Evolutionary conservation across 106 monocot species (phyloP).

Genomic region (Dendrobium huoshanense): DNA sequence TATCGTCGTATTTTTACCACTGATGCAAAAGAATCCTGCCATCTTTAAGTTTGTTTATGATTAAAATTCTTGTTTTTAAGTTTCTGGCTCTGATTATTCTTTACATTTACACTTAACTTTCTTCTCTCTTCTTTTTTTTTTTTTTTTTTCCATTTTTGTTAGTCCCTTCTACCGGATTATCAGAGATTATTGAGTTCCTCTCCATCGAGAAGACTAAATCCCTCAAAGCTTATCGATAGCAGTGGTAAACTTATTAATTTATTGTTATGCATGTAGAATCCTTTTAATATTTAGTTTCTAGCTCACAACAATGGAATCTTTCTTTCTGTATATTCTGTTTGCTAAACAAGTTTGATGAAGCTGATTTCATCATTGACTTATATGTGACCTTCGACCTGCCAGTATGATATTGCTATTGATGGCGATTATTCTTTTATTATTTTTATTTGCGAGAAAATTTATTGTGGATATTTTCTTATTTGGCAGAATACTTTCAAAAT

Average conservation of each 20-base stretch:
- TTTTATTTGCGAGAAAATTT: not conserved
- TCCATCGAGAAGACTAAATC: slow-evolving; percentile 84
- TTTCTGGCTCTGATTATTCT: not conserved
- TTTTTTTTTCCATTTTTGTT: slow-evolving; percentile 19
- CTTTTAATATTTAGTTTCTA: not conserved
- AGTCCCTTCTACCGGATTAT: slow-evolving; percentile 97
- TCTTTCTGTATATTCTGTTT: slow-evolving; percentile 3
- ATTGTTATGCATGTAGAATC: not conserved
- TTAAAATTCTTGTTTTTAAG: not conserved
- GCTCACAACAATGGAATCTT: not conserved
- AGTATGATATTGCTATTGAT: not conserved
- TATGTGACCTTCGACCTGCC: not conserved
- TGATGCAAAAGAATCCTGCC: not conserved
- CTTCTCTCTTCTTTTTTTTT: too few relatives aligned
- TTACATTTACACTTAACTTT: not conserved
- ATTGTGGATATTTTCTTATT: not conserved
- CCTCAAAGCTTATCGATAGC: slow-evolving; percentile 86
- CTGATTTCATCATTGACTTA: not conserved
- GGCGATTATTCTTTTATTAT: not conserved
- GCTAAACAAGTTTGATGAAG: not conserved
- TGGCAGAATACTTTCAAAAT: slow-evolving; percentile 93
- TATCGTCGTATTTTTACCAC: not conserved
- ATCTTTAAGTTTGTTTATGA: not conserved
- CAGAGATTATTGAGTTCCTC: slow-evolving; percentile 90
- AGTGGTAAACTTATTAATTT: slow-evolving; percentile 52